phyloP scores from a whole-genome alignment of 2,329 filamentous ascomycete species.

The Sclerotinia glacialis region DNA sequence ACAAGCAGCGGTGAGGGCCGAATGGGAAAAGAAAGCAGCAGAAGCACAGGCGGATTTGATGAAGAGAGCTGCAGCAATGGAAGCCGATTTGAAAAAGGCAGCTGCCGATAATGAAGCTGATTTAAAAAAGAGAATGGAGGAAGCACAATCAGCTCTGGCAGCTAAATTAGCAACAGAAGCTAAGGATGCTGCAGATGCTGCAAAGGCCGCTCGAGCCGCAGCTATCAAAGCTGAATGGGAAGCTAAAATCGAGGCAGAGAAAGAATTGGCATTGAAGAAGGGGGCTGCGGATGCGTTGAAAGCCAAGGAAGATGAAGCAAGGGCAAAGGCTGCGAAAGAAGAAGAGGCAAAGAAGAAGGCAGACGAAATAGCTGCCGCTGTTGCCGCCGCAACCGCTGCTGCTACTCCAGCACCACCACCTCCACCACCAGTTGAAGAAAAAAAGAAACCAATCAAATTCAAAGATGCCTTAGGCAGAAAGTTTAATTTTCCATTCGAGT shows the following conservation, averaged over 20 bases:
- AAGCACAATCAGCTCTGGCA: slow-evolving; percentile 19
- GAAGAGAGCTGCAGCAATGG: slow-evolving; percentile 42
- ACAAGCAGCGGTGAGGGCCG: slow-evolving; percentile 23
- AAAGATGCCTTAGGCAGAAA: slow-evolving; percentile 90
- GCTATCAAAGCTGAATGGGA: slow-evolving; percentile 44
- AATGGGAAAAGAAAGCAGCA: slow-evolving; percentile 29
- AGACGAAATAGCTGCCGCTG: slow-evolving; percentile 26
- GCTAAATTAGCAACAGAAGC: slow-evolving; percentile 20
- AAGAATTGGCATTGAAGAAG: slow-evolving; percentile 29
- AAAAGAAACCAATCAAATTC: slow-evolving; percentile 71
- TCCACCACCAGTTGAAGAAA: slow-evolving; percentile 37
- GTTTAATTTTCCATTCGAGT: slow-evolving; percentile 85
- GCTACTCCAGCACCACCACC: slow-evolving; percentile 25
- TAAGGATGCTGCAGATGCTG: slow-evolving; percentile 39
- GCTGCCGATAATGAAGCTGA: slow-evolving; percentile 33
- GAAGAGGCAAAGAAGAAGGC: slow-evolving; percentile 46
- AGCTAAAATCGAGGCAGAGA: slow-evolving; percentile 43
- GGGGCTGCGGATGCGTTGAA: slow-evolving; percentile 35
- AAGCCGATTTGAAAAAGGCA: slow-evolving; percentile 39
- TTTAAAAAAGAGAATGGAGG: slow-evolving; percentile 23
- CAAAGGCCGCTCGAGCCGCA: slow-evolving; percentile 42
- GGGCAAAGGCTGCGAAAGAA: slow-evolving; percentile 48
- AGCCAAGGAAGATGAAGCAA: slow-evolving; percentile 41
- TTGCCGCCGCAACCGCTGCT: slow-evolving; percentile 46
- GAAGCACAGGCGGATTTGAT: slow-evolving; percentile 28